These are phyloP conservation scores for Myochromella boudieri DNA, from an alignment of 768 basidiomycete species.

Conservation along the genomic window DNA sequence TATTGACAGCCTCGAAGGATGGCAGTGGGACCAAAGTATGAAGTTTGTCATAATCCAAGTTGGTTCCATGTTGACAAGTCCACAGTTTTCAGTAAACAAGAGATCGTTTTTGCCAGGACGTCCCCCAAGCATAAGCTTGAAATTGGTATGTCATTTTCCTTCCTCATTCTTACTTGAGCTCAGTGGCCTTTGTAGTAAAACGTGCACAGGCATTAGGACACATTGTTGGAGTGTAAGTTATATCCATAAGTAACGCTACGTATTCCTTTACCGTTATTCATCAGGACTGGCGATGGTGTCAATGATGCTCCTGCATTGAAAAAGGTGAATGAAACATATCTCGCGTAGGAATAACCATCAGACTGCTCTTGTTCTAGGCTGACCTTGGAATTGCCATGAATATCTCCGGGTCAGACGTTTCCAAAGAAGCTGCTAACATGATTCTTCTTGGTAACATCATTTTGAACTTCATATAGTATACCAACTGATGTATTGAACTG, in stretches of 20 bases:
- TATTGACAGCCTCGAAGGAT: constrained; percentile 64
- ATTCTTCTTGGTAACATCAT: constrained; percentile 54
- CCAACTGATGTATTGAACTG: not conserved
- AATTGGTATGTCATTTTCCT: constrained; percentile 45
- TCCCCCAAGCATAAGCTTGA: constrained; percentile 75
- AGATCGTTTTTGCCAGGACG: constrained; percentile 72
- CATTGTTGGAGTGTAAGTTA: constrained; percentile 67
- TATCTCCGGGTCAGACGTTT: constrained; percentile 71
- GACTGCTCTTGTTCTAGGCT: constrained; percentile 33
- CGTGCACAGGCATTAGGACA: constrained; percentile 70
- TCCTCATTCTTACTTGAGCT: not conserved
- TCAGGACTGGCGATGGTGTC: constrained; percentile 69
- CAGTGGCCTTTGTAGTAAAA: constrained; percentile 44
- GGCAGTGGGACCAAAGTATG: constrained; percentile 76
- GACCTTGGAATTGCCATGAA: constrained; percentile 78
- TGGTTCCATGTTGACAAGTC: constrained; percentile 3
- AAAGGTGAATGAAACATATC: constrained; percentile 32
- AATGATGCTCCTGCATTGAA: constrained; percentile 74
- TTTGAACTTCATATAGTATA: not conserved
- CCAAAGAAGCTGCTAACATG: constrained; percentile 76
- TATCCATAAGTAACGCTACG: not conserved
- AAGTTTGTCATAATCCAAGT: constrained; percentile 5
- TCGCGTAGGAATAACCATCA: not conserved
- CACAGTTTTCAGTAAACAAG: constrained; percentile 63
- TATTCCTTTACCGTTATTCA: not conserved